phyloP scores from a whole-genome alignment of 2,329 filamentous ascomycete genomes.

The Pseudocercospora crystallina region DNA sequence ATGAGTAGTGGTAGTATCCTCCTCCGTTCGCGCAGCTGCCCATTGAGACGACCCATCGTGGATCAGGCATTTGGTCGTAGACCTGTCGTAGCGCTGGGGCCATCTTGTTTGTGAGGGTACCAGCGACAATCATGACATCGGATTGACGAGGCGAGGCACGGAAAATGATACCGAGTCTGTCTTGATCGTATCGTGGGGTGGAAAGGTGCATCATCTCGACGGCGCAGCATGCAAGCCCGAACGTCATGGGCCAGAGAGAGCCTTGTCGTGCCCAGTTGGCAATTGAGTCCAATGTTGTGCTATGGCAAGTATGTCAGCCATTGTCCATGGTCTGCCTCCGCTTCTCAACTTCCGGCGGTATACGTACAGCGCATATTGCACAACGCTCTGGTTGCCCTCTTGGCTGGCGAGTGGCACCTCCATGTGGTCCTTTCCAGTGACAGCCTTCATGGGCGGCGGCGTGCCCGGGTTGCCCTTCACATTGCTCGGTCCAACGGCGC shows the following conservation, averaged over 20 bases:
- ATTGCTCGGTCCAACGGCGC: slow-evolving; percentile 34
- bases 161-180: slow-evolving; percentile 87
- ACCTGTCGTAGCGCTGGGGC: slow-evolving; percentile 81
- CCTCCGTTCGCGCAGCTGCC: slow-evolving; percentile 81
- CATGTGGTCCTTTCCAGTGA: slow-evolving; percentile 53
- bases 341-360: background rate
- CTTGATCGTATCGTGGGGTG: slow-evolving; percentile 84
- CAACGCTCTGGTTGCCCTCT: slow-evolving; percentile 73
- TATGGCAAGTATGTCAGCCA: slow-evolving; percentile 38
- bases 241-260: slow-evolving; percentile 86
- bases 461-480: slow-evolving; percentile 55
- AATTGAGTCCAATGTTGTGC: slow-evolving; percentile 74
- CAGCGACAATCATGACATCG: slow-evolving; percentile 91
- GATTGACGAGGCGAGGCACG: slow-evolving; percentile 82
- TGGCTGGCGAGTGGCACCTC: slow-evolving; percentile 78
- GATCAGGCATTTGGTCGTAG: slow-evolving; percentile 92
- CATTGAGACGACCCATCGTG: slow-evolving; percentile 81
- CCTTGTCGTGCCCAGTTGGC: slow-evolving; percentile 82
- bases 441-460: slow-evolving; percentile 50
- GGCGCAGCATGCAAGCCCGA: slow-evolving; percentile 84
- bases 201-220: slow-evolving; percentile 93
- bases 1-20: slow-evolving; percentile 82
- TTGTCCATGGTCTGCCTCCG: background rate
- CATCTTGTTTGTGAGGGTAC: slow-evolving; percentile 96
- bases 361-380: slow-evolving; percentile 84